These are phyloP conservation scores for Toxicodendron radicans DNA, from an alignment of 345 rosid genomes.

Conservation along the genomic window DNA sequence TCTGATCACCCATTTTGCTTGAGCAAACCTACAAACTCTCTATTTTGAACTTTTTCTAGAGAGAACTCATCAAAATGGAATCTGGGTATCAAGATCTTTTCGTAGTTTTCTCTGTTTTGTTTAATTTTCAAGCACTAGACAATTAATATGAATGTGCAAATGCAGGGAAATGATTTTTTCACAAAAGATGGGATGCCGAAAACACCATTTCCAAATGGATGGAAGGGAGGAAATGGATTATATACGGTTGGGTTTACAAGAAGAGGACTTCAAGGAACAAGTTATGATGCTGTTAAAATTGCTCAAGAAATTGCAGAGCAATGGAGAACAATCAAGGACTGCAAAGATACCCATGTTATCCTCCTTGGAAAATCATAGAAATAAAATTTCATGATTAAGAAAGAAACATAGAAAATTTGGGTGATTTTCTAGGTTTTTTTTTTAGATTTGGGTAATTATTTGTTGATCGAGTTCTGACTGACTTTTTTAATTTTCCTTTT, in stretches of 20 bases:
- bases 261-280: conserved; percentile 78
- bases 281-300: conserved; percentile 68
- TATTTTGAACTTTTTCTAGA: neutral
- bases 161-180: conserved; percentile 65
- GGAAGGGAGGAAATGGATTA: conserved; percentile 78
- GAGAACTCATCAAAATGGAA: neutral
- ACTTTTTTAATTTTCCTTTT: neutral
- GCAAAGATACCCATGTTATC: conserved; percentile 39
- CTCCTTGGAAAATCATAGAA: conserved; percentile 22
- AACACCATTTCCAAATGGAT: conserved; percentile 73
- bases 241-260: conserved; percentile 89
- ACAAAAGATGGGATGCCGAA: conserved; percentile 80
- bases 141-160: neutral
- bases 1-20: conserved; percentile 8
- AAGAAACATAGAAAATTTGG: neutral
- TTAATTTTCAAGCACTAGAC: neutral
- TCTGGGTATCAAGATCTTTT: neutral
- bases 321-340: conserved; percentile 42
- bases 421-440: conserved; percentile 2
- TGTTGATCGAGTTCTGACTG: neutral
- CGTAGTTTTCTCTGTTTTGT: neutral
- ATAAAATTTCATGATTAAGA: neutral
- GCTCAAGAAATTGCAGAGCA: conserved; percentile 61
- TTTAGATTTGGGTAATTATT: neutral
- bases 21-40: neutral